Conservation (phyloP, 2,329 filamentous ascomycete genomes). For the Hyphodiscus sp. region DNA sequence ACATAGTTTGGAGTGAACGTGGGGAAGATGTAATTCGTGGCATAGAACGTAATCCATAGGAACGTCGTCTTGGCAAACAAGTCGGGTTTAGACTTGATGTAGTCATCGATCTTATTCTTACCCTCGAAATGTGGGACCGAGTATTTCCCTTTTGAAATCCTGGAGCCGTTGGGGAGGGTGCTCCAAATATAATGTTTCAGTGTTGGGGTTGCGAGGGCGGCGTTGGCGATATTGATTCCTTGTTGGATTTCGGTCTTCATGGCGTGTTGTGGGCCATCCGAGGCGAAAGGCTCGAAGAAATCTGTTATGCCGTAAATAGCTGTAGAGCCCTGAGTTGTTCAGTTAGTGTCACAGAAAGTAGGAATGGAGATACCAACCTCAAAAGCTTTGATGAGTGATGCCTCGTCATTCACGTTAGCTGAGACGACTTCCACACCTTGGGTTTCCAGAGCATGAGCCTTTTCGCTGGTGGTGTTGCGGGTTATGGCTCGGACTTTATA, state of each 20-base stretch:
- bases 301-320: slow-evolving; percentile 50
- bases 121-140: slow-evolving; percentile 31
- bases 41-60: slow-evolving; percentile 33
- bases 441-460: slow-evolving; percentile 33
- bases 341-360: neutral
- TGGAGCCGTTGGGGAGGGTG: slow-evolving; percentile 31
- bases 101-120: slow-evolving; percentile 32
- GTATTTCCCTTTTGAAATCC: slow-evolving; percentile 33
- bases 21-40: slow-evolving; percentile 24
- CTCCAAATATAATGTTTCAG: slow-evolving; percentile 26
- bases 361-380: slow-evolving; percentile 7
- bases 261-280: slow-evolving; percentile 28
- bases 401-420: slow-evolving; percentile 37
- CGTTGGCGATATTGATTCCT: slow-evolving; percentile 39
- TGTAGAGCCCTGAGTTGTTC: slow-evolving; percentile 32
- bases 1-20: slow-evolving; percentile 13
- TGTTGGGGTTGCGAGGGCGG: slow-evolving; percentile 35
- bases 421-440: slow-evolving; percentile 37
- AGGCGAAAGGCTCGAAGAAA: slow-evolving; percentile 46
- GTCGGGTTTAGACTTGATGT: slow-evolving; percentile 27
- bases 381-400: slow-evolving; percentile 36
- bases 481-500: slow-evolving; percentile 41
- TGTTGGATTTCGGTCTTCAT: slow-evolving; percentile 35
- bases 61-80: slow-evolving; percentile 36
- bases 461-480: slow-evolving; percentile 35